A percentile compares a stretch with the other conserved stretches of the same genome.
phyloP scores from a whole-genome alignment of 306 rosid species.

The Hylodesmum podocarpum region DNA sequence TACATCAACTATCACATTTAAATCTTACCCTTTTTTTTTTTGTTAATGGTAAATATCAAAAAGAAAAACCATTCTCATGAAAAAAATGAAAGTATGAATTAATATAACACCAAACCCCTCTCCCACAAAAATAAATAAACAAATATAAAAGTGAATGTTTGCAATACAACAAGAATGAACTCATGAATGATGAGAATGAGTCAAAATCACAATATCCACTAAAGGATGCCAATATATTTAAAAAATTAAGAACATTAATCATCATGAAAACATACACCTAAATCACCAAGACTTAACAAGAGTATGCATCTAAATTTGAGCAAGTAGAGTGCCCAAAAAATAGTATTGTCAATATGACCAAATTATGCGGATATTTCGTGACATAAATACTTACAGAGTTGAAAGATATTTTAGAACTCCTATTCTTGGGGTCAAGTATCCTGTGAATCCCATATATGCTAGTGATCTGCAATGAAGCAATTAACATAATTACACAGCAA shows the following conservation, averaged over 20 bases:
- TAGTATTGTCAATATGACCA: neutral
- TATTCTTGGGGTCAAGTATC: slow-evolving; percentile 72
- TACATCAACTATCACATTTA: slow-evolving; percentile 16
- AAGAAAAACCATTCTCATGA: neutral
- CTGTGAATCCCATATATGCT: slow-evolving; percentile 81
- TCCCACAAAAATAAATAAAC: neutral
- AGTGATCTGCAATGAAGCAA: slow-evolving; percentile 66
- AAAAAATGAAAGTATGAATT: slow-evolving; percentile 12
- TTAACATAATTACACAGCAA: slow-evolving; percentile 28
- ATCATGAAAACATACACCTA: neutral
- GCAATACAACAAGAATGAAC: neutral
- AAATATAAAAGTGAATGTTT: neutral
- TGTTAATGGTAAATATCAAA: slow-evolving; percentile 7
- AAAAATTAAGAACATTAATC: neutral
- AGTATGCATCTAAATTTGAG: neutral
- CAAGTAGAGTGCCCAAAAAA: neutral
- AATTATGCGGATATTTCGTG: neutral
- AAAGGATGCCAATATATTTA: neutral
- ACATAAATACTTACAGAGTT: slow-evolving; percentile 71
- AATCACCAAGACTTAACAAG: neutral
- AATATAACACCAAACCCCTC: neutral
- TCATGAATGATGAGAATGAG: neutral
- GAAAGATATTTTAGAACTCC: slow-evolving; percentile 61
- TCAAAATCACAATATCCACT: neutral
- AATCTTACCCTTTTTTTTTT: neutral